Conservation (phyloP, 352 stramenopile genomes). For the Globisporangium megalacanthum region DNA sequence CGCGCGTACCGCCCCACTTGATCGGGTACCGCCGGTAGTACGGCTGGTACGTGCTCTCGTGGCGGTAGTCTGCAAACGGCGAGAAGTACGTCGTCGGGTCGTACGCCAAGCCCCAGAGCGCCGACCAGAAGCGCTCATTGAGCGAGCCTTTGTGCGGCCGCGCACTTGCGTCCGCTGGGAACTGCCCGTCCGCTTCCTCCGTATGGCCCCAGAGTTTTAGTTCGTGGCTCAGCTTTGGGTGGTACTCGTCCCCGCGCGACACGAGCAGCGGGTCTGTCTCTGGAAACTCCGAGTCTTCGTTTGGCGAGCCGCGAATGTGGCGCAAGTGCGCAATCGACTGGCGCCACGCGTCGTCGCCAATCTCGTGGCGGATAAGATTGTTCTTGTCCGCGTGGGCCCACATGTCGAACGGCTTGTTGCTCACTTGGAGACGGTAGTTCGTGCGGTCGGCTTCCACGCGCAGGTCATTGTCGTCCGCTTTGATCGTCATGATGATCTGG, state of each 20-base stretch:
- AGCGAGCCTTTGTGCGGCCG: constrained; percentile 14
- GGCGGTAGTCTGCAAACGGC: constrained; percentile 70
- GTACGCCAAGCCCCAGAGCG: constrained; percentile 59
- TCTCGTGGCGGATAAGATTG: constrained; percentile 34
- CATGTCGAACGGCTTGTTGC: constrained; percentile 65
- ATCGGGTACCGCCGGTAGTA: constrained; percentile 81
- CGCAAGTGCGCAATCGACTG: constrained; percentile 58
- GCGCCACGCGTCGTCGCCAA: constrained; percentile 40
- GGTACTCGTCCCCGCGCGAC: constrained; percentile 50
- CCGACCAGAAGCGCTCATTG: constrained; percentile 45
- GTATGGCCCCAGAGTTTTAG: constrained; percentile 68
- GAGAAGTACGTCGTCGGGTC: constrained; percentile 80
- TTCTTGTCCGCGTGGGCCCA: constrained; percentile 54
- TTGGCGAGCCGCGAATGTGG: constrained; percentile 31
- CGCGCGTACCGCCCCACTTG: constrained; percentile 57
- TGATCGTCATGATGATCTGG: constrained; percentile 77
- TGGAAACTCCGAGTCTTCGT: constrained; percentile 30
- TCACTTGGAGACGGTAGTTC: constrained; percentile 66
- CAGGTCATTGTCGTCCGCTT: constrained; percentile 71
- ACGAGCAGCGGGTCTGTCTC: constrained; percentile 78
- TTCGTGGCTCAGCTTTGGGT: constrained; percentile 46
- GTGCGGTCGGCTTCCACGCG: constrained; percentile 63
- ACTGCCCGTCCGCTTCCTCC: constrained; percentile 65
- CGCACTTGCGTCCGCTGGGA: constrained; percentile 40
- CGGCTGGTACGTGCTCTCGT: constrained; percentile 63